Base-by-base conservation (phyloP, 768 basidiomycete genomes). In the Cantharellus cinnabarinus region DNA sequence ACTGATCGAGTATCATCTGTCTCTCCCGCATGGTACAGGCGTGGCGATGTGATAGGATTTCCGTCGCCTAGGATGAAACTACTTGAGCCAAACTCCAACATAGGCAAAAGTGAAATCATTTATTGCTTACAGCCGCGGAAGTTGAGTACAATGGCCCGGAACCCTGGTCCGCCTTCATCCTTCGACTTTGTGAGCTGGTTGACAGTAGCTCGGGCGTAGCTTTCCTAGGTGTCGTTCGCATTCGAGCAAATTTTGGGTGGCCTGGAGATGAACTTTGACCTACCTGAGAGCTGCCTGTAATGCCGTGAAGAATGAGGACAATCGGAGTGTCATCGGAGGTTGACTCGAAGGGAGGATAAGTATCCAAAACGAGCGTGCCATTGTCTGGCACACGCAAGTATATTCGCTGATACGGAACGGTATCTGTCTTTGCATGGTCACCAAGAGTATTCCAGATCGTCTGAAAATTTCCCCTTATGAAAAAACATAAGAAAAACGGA, bases 1-100 rank as follows among this genome's bases (percentile, higher is more conserved):
- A 87, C 85, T 61, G 80, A 79, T 35, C 90, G 81, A 42, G 91
- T 74, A 71, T 99, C 94, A 63, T 91, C 82, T 4, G 93, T 98
- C 62, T 88, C 79, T 40, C 84, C 88, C 15, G 89, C 89, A 54
- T 85, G 88, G 70, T 87, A 54, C 15, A 54, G 34, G 10, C 34
- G 7, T 3, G 80, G 78, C 58, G 80, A 81, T 2, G 89, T 94
- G 60, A 97, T 68, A 2, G 86, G 85, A 39, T 84, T 80, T 41
- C 84, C 83, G 58, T 89, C 91, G 71, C 52, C 52, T 54, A 54
- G 34, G 52, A 54, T 10, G 44, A 10, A 48, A 48, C 29, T 10
- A 48, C 10, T 10, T 29, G 10, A 10, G 29, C 29, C 10, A 10
- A 29, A 48, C 44, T 29, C 20, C 20, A 29, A 29, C 20, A 29